Conservation (phyloP, 2,329 filamentous ascomycete genomes). For the Trichoderma sp. region DNA sequence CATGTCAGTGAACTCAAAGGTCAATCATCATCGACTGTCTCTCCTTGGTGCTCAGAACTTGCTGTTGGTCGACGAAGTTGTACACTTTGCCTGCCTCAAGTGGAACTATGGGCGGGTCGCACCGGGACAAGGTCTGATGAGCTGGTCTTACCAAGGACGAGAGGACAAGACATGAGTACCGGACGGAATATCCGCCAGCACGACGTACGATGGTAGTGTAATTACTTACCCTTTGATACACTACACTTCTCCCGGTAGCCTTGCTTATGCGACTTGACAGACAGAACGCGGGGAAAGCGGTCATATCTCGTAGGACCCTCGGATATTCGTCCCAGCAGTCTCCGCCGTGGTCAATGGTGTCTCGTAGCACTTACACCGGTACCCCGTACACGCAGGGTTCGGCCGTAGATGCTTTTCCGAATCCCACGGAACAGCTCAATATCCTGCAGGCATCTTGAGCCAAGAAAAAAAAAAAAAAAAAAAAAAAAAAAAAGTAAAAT, state of each 20-base stretch:
- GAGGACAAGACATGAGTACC: neutral
- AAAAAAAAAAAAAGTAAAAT: too few relatives aligned
- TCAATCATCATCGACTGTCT: neutral
- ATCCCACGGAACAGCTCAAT: neutral
- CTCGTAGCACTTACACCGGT: neutral
- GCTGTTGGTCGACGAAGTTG: neutral
- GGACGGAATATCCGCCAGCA: neutral
- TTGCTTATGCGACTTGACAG: too few relatives aligned
- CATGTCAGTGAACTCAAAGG: neutral
- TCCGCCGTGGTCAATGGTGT: neutral
- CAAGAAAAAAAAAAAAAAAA: too few relatives aligned
- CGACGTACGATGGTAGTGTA: neutral
- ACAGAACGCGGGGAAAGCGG: neutral
- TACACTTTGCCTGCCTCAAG: neutral
- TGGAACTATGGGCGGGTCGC: constrained; percentile 19
- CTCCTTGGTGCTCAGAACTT: neutral
- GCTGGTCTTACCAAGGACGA: neutral
- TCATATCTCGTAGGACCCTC: neutral
- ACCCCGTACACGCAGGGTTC: neutral
- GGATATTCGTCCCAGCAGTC: neutral
- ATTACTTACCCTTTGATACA: too few relatives aligned
- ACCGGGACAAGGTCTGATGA: constrained; percentile 16
- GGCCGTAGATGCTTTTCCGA: neutral
- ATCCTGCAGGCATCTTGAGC: neutral
- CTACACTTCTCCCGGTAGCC: too few relatives aligned